These are phyloP conservation scores for Backusella tarrabulga DNA, from an alignment of 192 early-diverging fungal species.

Conservation along the genomic window DNA sequence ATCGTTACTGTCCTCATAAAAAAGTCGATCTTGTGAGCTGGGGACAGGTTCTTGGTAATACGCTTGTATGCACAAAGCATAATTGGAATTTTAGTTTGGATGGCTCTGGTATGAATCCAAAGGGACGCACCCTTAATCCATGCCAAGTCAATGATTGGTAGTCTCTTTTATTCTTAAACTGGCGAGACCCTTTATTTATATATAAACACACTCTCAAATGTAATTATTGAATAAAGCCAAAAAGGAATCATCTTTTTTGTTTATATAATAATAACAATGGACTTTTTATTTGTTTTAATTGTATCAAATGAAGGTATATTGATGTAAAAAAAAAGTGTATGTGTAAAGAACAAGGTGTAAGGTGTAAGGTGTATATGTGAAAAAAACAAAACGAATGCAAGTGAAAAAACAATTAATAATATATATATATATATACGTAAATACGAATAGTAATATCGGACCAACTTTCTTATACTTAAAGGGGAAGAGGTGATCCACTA, in stretches of 20 bases:
- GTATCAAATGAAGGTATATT: background rate
- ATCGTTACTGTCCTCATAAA: conserved; percentile 58
- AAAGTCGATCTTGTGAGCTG: conserved; percentile 35
- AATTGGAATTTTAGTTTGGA: conserved; percentile 30
- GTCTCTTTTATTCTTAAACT: background rate
- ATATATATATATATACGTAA: background rate
- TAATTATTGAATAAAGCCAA: background rate
- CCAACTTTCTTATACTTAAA: background rate
- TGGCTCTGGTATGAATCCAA: background rate
- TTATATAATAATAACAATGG: background rate
- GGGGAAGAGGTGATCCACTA: background rate
- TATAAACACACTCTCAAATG: background rate
- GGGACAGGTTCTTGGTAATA: conserved; percentile 52
- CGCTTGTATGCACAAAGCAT: conserved; percentile 49
- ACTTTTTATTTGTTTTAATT: background rate
- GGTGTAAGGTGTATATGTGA: background rate
- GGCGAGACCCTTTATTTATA: background rate
- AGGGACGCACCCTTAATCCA: conserved; percentile 38
- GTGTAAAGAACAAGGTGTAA: background rate
- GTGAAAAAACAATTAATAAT: background rate
- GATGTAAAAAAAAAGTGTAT: background rate
- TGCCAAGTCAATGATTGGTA: conserved; percentile 48
- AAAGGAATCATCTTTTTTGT: background rate
- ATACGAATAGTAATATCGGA: background rate
- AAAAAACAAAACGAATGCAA: background rate